Evolutionary conservation across 768 basidiomycete genomes (phyloP).

Genomic region (Mrakia gelida): DNA sequence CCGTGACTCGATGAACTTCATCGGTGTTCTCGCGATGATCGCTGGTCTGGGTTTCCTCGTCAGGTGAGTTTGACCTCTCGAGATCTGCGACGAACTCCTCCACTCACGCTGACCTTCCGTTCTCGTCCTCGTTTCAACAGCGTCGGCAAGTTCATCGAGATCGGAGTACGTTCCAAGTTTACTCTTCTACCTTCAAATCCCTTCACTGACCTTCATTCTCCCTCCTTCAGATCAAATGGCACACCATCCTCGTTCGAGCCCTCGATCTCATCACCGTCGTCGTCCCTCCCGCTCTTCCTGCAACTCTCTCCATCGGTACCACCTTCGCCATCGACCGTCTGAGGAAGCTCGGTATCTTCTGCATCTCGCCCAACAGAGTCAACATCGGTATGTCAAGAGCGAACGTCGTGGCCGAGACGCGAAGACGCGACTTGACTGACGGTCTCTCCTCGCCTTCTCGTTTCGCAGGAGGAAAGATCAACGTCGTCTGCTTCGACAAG

Average conservation of each 20-base stretch:
- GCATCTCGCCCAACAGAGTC: conserved; percentile 91
- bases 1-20: conserved; percentile 58
- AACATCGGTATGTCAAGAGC: conserved; percentile 63
- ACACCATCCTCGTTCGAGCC: conserved; percentile 84
- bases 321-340: conserved; percentile 88
- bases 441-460: neutral
- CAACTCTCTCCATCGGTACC: conserved; percentile 93
- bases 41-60: conserved; percentile 86
- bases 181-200: neutral
- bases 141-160: conserved; percentile 82
- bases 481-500: conserved; percentile 98
- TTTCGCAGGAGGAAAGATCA: conserved; percentile 65
- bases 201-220: neutral
- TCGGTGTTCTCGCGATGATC: conserved; percentile 82
- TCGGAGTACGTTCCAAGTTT: conserved; percentile 60
- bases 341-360: conserved; percentile 82
- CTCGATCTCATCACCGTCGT: conserved; percentile 94
- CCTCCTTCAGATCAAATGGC: conserved; percentile 67
- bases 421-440: neutral
- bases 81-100: neutral
- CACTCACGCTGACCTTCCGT: neutral
- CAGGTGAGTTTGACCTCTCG: conserved; percentile 46
- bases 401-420: neutral
- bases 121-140: neutral
- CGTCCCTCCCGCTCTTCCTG: conserved; percentile 94